Evolutionary conservation across 164 flowering plant genomes (phyloP).

Genomic region (Euptelea pleiosperma): DNA sequence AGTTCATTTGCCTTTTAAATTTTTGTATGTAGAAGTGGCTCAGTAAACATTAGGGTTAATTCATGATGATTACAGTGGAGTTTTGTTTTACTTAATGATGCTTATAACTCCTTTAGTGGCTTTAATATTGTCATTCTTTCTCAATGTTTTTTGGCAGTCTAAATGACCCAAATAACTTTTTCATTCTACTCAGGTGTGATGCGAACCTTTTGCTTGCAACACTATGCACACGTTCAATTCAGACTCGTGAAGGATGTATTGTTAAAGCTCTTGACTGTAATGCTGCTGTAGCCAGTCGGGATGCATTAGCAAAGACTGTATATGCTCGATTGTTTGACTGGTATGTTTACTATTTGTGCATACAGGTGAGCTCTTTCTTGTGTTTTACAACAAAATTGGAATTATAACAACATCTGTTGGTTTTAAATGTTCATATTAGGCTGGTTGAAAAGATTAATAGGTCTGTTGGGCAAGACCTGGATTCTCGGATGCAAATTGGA

Average conservation of each 20-base stretch:
- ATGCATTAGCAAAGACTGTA: constrained; percentile 91
- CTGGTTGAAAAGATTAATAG: constrained; percentile 90
- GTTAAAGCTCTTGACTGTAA: constrained; percentile 82
- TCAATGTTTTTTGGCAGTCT: no score
- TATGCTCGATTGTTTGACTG: constrained; percentile 92
- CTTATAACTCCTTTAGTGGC: no score
- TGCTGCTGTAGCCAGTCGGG: constrained; percentile 91
- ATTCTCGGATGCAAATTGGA: constrained; percentile 79
- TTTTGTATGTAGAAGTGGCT: no score
- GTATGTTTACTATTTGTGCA: constrained; percentile 37
- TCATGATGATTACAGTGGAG: no score
- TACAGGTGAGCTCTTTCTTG: constrained; percentile 2
- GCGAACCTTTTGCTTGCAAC: constrained; percentile 66
- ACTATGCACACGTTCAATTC: constrained; percentile 81
- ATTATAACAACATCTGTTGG: not conserved
- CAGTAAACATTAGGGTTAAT: no score
- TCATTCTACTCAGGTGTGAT: constrained; percentile 65
- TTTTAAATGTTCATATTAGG: constrained; percentile 44
- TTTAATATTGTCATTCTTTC: no score
- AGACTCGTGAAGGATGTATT: constrained; percentile 87
- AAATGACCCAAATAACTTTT: not conserved
- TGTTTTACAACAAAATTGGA: not conserved
- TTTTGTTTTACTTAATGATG: no score
- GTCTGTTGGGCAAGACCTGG: constrained; percentile 91
- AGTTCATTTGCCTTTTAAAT: no score